Evolutionary conservation across 129 eudicot species (phyloP).

Genomic region (Pseudognaphalium luteoalbum): DNA sequence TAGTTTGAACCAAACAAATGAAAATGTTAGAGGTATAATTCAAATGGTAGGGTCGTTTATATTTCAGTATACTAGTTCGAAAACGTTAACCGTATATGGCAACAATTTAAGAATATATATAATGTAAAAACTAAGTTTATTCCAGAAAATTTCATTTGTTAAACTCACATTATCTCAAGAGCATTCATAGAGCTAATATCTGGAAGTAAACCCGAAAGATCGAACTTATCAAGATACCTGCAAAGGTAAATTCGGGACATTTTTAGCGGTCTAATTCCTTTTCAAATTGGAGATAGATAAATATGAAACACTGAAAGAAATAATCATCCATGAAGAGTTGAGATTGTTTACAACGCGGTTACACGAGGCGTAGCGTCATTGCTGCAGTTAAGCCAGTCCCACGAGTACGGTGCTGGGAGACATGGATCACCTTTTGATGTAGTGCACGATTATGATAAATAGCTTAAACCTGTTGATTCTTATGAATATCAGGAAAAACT

Average conservation of each 20-base stretch:
- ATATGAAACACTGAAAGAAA: not conserved
- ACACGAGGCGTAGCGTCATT: constrained; percentile 37
- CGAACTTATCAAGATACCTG: constrained; percentile 53
- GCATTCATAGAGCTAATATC: constrained; percentile 69
- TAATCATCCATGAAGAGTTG: not conserved
- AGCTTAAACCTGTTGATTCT: no score
- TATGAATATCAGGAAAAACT: no score
- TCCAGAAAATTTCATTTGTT: not conserved
- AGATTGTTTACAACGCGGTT: constrained; percentile 32
- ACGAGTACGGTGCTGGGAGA: constrained; percentile 40
- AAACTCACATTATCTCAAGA: constrained; percentile 54
- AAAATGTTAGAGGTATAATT: no score
- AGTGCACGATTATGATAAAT: no score
- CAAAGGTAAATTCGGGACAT: not conserved
- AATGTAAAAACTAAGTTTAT: not conserved
- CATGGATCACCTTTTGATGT: constrained; percentile 38
- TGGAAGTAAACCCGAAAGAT: constrained; percentile 60
- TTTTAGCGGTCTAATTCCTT: no score
- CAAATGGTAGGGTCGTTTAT: no score
- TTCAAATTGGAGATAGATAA: not conserved
- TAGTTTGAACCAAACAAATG: no score
- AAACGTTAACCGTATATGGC: no score
- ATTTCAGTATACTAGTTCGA: not conserved
- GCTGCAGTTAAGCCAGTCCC: constrained; percentile 49
- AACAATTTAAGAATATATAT: no score